Conservation (phyloP, 805 yeast genomes). For the Pichia cabralensis region DNA sequence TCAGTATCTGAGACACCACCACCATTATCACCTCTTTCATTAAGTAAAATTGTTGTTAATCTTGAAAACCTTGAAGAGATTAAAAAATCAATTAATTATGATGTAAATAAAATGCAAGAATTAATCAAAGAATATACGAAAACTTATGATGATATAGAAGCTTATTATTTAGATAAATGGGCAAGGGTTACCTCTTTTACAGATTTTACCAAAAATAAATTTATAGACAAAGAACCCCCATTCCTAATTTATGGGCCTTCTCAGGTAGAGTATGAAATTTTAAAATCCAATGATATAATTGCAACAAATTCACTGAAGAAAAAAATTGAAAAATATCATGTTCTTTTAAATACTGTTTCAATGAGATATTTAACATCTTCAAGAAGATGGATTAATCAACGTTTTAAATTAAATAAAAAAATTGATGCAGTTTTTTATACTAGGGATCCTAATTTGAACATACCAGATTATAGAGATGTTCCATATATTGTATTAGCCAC, state of each 20-base stretch:
- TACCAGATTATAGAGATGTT: conserved; percentile 22
- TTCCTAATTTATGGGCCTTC: conserved; percentile 26
- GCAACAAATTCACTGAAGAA: conserved; percentile 20
- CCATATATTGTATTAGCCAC: conserved; percentile 24
- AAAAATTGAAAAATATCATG: conserved; percentile 16
- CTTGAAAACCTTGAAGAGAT: conserved; percentile 2
- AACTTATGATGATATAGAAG: conserved; percentile 5
- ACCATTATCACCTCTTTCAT: no score
- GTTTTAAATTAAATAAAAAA: conserved; percentile 17
- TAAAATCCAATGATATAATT: conserved; percentile 18
- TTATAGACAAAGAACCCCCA: conserved; percentile 13
- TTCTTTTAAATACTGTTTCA: conserved; percentile 20
- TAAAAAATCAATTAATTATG: conserved; percentile 2
- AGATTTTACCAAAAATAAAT: conserved; percentile 1
- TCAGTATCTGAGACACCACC: no score
- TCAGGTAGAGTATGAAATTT: conserved; percentile 23
- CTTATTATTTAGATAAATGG: conserved; percentile 7
- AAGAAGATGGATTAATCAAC: conserved; percentile 25
- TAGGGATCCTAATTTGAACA: conserved; percentile 20
- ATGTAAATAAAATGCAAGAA: neutral
- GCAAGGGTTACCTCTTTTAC: conserved; percentile 4
- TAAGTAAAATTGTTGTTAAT: no score
- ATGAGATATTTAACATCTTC: conserved; percentile 25
- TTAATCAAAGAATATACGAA: conserved; percentile 1
- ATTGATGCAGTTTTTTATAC: conserved; percentile 18